These are phyloP conservation scores for Trematosphaeria pertusa DNA, from an alignment of 2,329 filamentous ascomycete genomes.

Conservation along the genomic window DNA sequence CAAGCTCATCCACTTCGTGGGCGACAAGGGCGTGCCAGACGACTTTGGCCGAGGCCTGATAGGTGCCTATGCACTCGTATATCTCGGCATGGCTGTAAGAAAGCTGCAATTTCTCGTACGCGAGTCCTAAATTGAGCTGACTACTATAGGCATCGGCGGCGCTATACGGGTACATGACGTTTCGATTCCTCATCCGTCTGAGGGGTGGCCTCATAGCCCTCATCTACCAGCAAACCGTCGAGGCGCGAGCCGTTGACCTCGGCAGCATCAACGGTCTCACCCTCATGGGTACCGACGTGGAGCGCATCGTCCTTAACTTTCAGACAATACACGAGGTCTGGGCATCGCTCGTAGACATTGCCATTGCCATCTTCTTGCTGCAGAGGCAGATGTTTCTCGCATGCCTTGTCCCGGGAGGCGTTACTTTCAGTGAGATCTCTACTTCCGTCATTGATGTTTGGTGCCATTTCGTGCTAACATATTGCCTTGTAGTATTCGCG, in stretches of 20 bases:
- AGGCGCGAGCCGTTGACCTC: slow-evolving; percentile 11
- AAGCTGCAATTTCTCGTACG: background rate
- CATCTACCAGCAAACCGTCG: slow-evolving; percentile 16
- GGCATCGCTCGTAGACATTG: slow-evolving; percentile 15
- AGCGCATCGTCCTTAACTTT: slow-evolving; percentile 16
- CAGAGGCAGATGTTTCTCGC: slow-evolving; percentile 13
- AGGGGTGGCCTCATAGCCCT: slow-evolving; percentile 14
- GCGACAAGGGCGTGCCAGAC: slow-evolving; percentile 8
- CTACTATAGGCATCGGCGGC: slow-evolving; percentile 8
- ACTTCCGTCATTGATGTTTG: slow-evolving; percentile 6
- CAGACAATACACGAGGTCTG: slow-evolving; percentile 17
- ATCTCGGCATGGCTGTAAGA: slow-evolving; percentile 19
- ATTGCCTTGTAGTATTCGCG: slow-evolving; percentile 10
- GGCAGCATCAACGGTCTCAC: slow-evolving; percentile 9
- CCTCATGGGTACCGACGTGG: slow-evolving; percentile 19
- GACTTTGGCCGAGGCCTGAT: slow-evolving; percentile 15
- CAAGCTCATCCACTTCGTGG: slow-evolving; percentile 12
- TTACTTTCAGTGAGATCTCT: slow-evolving; percentile 9
- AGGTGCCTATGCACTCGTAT: slow-evolving; percentile 13
- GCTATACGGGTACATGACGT: slow-evolving; percentile 12
- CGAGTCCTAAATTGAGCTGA: slow-evolving; percentile 7
- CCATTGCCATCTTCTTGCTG: slow-evolving; percentile 16
- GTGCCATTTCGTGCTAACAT: slow-evolving; percentile 2
- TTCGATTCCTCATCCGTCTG: slow-evolving; percentile 13
- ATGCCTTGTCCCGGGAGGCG: slow-evolving; percentile 11